These are phyloP conservation scores for Fraxinus anomala DNA, from an alignment of 257 asterid species.

Conservation along the genomic window DNA sequence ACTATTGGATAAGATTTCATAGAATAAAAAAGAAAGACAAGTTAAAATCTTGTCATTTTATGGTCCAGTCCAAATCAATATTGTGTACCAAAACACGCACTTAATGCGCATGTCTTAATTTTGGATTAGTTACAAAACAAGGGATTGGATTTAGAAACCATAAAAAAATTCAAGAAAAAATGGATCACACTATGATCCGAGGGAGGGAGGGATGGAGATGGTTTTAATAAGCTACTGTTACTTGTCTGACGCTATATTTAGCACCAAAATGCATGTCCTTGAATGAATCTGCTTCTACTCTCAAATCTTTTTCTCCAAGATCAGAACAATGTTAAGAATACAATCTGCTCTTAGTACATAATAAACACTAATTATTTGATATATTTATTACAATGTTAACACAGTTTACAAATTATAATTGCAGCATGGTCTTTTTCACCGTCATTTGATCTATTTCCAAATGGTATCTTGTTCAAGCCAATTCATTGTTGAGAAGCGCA, in stretches of 20 bases:
- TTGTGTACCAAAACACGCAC: neutral
- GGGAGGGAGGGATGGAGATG: too few species aligned
- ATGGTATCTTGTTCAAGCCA: neutral
- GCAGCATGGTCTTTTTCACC: neutral
- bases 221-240: neutral
- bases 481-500: neutral
- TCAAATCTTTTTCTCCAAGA: neutral
- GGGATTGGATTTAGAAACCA: neutral
- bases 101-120: neutral
- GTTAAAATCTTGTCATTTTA: neutral
- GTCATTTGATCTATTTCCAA: neutral
- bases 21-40: neutral
- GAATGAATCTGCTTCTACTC: neutral
- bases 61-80: neutral
- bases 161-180: neutral
- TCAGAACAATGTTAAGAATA: neutral
- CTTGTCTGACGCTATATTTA: neutral
- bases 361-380: neutral
- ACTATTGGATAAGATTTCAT: neutral
- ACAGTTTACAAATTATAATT: neutral
- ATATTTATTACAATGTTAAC: too few species aligned
- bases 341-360: neutral
- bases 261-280: neutral
- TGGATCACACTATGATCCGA: neutral
- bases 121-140: neutral